Evolutionary conservation across 2,329 filamentous ascomycete genomes (phyloP).

Genomic region (Hypoxylon sp.): DNA sequence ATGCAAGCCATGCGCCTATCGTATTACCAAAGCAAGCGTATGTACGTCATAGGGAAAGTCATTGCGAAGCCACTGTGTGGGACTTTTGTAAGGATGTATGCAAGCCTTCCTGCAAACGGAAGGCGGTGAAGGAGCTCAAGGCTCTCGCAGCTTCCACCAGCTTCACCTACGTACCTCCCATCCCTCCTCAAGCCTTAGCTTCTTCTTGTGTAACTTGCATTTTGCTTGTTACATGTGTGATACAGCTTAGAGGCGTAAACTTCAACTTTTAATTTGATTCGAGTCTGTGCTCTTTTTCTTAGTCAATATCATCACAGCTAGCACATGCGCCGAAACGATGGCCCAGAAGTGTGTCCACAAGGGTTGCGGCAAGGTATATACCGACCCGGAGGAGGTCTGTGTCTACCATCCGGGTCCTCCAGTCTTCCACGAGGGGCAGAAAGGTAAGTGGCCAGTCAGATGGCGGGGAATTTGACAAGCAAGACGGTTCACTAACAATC

Average conservation of each 20-base stretch:
- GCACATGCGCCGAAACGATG: conserved; percentile 57
- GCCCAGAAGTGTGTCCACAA: conserved; percentile 93
- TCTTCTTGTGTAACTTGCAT: too few species aligned
- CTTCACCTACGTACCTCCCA: too few species aligned
- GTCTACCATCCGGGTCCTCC: conserved; percentile 93
- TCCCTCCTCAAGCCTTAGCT: too few species aligned
- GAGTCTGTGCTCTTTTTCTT: too few species aligned
- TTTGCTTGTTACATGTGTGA: too few species aligned
- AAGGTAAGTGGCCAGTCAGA: conserved; percentile 69
- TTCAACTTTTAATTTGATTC: too few species aligned
- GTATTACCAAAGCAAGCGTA: too few species aligned
- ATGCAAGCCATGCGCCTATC: too few species aligned
- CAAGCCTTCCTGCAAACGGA: conserved; percentile 27
- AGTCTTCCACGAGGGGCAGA: conserved; percentile 97
- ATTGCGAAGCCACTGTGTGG: conserved; percentile 17
- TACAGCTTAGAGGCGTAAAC: too few species aligned
- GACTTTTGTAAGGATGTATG: conserved; percentile 25
- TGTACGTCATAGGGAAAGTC: conserved; percentile 25
- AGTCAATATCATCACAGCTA: too few species aligned
- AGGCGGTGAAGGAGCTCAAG: conserved; percentile 33
- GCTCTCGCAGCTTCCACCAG: conserved; percentile 35
- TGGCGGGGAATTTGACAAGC: background rate
- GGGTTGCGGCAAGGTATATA: conserved; percentile 89
- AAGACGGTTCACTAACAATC: conserved; percentile 18
- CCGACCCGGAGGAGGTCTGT: conserved; percentile 83